Evolutionary conservation across 1,139 yeast genomes (phyloP), one percentile per base, ranked within the genome.

Genomic region (Lodderomyces theae): DNA sequence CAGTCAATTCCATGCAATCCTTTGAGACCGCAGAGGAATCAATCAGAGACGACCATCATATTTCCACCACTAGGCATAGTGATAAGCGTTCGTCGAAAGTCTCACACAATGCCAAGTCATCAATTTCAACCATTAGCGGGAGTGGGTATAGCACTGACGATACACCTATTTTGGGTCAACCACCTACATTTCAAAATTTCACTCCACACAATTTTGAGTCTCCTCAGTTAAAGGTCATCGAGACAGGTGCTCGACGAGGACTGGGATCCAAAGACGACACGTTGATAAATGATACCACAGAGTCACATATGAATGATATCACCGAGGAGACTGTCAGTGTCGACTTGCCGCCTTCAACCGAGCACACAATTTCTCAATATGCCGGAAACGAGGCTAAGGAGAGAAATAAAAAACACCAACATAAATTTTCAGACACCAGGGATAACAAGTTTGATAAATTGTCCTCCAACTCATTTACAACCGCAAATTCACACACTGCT

Each of bases 1-100:
- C 39, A 5, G 15, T 37, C 12, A 24, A 35, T 11, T 60, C 67
- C 23, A 50, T 55, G 7, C 66, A 59, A 48, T 53, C 64, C 10
- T 64, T 63, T 42, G 64, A 62, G 42, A 60, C 68, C 2, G 67
- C 69, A 13, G 35, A 24, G 12, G 45, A 42, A 35, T 31, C 40
- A n/a, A 26, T 26, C 23, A 15, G 13, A 2, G 8, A 24, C 8
- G 18, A 24, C 7, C 7, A 17, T 13, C 16, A 25, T 24, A n/a
- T n/a, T n/a, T 5, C 3, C 9, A 11, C 35, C 35, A 32, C 4
- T 5, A 18, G 13, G 11, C 12, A 16, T 3, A 32, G 24, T n/a
- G 18, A 22, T 13, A 32, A 22, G n/a, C 24, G 35, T 4, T 7
- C 26, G n/a, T 21, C 36, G 13, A 34, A 21, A 10, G 13, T 15